phyloP scores from a whole-genome alignment of 768 basidiomycete species.

The Leccinum incarnatum region DNA sequence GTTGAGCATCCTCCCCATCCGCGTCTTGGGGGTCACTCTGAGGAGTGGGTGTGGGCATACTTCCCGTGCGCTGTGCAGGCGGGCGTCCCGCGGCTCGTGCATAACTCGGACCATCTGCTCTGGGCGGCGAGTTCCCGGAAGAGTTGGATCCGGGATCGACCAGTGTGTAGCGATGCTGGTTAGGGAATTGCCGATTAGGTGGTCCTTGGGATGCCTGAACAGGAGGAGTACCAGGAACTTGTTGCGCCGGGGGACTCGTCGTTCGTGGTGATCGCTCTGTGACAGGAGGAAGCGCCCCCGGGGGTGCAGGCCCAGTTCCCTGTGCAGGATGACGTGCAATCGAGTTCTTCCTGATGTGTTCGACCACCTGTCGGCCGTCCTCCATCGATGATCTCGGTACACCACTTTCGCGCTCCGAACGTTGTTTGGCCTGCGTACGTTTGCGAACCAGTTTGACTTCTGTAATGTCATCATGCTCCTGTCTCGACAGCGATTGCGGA shows the following conservation, averaged over 20 bases:
- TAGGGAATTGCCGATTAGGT: constrained; percentile 29
- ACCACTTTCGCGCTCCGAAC: constrained; percentile 36
- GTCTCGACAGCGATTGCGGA: constrained; percentile 66
- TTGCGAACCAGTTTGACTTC: constrained; percentile 79
- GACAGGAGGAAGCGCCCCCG: constrained; percentile 11
- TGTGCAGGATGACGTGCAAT: constrained; percentile 20
- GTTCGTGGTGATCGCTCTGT: constrained; percentile 9
- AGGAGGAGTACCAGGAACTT: not conserved
- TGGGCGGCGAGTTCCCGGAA: constrained; percentile 8
- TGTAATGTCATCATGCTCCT: constrained; percentile 78
- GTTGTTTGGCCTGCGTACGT: constrained; percentile 69
- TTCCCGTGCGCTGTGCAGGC: constrained; percentile 29
- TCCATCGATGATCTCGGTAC: constrained; percentile 19
- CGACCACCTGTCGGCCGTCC: constrained; percentile 48
- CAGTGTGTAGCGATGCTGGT: constrained; percentile 47
- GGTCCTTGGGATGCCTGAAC: constrained; percentile 5
- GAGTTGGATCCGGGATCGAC: constrained; percentile 37
- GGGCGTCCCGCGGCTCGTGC: constrained; percentile 31
- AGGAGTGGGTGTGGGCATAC: constrained; percentile 15
- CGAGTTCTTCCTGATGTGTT: constrained; percentile 54
- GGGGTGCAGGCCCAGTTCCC: constrained; percentile 6
- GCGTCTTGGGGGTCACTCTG: constrained; percentile 2
- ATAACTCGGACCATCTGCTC: constrained; percentile 25
- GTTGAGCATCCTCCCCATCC: constrained; percentile 3
- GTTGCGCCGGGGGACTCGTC: constrained; percentile 7